Evolutionary conservation across 2,329 filamentous ascomycete genomes (phyloP), one percentile per base, ranked within the genome.

Genomic region (Cercospora zeina): DNA sequence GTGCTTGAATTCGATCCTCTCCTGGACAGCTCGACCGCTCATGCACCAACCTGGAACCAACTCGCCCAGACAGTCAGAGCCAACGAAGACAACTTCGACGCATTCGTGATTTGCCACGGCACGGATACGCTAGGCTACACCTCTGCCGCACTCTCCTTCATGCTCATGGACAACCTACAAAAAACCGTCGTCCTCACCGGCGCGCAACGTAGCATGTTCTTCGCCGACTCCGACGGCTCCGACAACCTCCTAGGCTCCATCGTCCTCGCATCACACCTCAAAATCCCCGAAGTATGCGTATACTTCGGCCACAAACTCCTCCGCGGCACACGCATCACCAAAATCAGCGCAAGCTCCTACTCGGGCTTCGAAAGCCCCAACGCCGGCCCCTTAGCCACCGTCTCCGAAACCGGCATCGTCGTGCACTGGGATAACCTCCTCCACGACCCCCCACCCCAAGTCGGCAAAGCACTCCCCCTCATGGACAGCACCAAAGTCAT

Each of bases 261-360:
- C 71, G 91, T 96, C 72, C 89, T 96, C 60, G 93, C 93, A 2
- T 91, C 91, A 34, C 95, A 95, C 63, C 96, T 96, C 73, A 89
- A 91, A 79, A 91, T 97, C 62, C 92, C 93, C 0, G 93, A 96
- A 75, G 93, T 97, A 58, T 93, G 91, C 74, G 83, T 97, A 36
- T 96, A 96, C 80, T 97, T 97, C 82, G 91, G 95, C 77, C 90
- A 96, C 78, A 91, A 88, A 68, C 84, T 97, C 19, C 96, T 93
- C 78, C 87, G 93, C 27, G 93, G 93, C 14, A 96, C 96, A 77
- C 83, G 93, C 63, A 87, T 90, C 9, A 95, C 90, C 65, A 97
- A 97, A 76, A 86, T 96, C 33, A 93, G 91, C 13, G 90, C 92
- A 5, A 90, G 89, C 62, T 87, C 90, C 58, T 96, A 96, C 73